These are phyloP conservation scores for Mucor lusitanicus DNA, from an alignment of 371 early-diverging fungal species.

Conservation along the genomic window DNA sequence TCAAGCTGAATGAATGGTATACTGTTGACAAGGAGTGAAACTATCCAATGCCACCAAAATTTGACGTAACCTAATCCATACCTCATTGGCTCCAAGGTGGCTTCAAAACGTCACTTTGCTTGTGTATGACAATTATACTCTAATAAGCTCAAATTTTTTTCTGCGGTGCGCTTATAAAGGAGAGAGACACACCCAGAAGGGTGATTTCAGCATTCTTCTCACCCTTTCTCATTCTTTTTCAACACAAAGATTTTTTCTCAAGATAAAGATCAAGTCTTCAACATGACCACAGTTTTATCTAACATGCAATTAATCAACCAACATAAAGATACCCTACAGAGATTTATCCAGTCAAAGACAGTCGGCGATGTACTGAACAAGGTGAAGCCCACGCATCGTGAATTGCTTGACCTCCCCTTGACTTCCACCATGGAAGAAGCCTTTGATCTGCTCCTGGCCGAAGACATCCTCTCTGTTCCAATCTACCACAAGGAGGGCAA, in stretches of 20 bases:
- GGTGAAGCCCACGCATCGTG: constrained; percentile 39
- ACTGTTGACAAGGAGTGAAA: neutral
- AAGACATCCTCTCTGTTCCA: constrained; percentile 63
- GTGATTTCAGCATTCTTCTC: neutral
- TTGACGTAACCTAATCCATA: constrained; percentile 5
- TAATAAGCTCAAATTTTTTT: neutral
- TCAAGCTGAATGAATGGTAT: neutral
- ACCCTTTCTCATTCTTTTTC: constrained; percentile 1
- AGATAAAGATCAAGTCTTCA: constrained; percentile 21
- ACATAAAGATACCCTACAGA: constrained; percentile 15
- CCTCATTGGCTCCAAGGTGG: neutral
- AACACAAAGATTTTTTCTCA: neutral
- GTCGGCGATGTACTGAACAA: constrained; percentile 48
- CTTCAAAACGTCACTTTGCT: constrained; percentile 1
- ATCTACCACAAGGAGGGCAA: constrained; percentile 43
- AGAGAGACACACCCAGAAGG: neutral
- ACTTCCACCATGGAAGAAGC: constrained; percentile 60
- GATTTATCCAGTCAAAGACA: constrained; percentile 48
- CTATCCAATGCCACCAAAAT: neutral
- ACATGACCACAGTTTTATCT: constrained; percentile 24
- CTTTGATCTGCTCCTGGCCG: constrained; percentile 53
- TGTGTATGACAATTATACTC: neutral
- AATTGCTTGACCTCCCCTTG: constrained; percentile 56
- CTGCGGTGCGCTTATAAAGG: neutral
- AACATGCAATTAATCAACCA: neutral